Base-by-base conservation (phyloP, 2,329 filamentous ascomycete genomes). In the Lasiodiplodia theobromae region DNA sequence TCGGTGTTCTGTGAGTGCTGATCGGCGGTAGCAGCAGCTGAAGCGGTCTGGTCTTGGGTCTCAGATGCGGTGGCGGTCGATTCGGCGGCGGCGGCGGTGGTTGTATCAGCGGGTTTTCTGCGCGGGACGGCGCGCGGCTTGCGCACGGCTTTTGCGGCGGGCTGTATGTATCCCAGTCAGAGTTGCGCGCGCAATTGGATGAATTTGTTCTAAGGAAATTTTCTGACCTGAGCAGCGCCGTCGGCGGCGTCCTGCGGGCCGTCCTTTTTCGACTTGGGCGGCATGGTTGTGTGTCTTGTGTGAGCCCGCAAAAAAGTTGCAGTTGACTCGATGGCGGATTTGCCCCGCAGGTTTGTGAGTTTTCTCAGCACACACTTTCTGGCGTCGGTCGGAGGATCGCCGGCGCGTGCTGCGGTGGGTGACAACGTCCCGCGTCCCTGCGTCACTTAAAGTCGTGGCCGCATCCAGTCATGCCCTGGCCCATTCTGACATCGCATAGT, bases 321-420 rank as follows among this genome's bases (percentile, higher is more conserved):
- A 21, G 44, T 47, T 47, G 44, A 34, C 31, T 34, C 31, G 31
- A 34, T 34, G 47, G 18, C 38, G 40, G 54, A 40, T 60, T 38
- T 68, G 57, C 67, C 58, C 67, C 67, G 67, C 67, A 47, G 56
- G 58, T 52, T 57, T 37, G 60, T 64, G 58, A 68, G 60, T 53
- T 64, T 68, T 68, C 52, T 53, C 54, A 38, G 28, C 52, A 21
- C 8, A 18, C 21, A 21, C 14, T 51, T 44, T 47, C 52, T 49
- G 49, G 63, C 57, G 38, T 12, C 11, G 38, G 44, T 65, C 60
- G 60, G 60, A 64, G 47, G 47, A 64, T 64, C 60, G 60, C 60
- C 60, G 60, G 51, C 60, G 58, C 21, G 25, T 64, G 47, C 60
- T 21, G 31, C 40, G 60, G 60, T 64, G 60, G 60, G 60, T 49